These are phyloP conservation scores for Aphanomyces cochlioides DNA, from an alignment of 352 stramenopile genomes.

Conservation along the genomic window DNA sequence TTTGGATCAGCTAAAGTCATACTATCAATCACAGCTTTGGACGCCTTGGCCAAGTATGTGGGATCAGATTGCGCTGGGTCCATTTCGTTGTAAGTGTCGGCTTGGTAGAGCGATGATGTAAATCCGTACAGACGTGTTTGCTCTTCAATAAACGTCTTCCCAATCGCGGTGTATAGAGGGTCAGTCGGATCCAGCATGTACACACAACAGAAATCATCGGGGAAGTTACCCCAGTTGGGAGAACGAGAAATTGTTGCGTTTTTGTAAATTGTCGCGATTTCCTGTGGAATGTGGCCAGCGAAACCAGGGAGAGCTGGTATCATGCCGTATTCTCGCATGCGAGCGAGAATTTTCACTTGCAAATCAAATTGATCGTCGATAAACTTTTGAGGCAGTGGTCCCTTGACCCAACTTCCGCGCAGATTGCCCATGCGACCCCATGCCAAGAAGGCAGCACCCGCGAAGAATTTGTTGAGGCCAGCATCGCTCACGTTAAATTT, in stretches of 20 bases:
- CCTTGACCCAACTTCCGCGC: conserved; percentile 78
- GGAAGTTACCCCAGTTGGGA: conserved; percentile 74
- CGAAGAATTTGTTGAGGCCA: conserved; percentile 86
- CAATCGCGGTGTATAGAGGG: conserved; percentile 77
- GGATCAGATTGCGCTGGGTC: conserved; percentile 61
- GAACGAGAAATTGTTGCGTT: conserved; percentile 75
- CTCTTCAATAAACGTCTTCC: conserved; percentile 68
- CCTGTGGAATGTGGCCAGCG: conserved; percentile 81
- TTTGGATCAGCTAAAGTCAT: conserved; percentile 66
- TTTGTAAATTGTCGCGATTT: conserved; percentile 66
- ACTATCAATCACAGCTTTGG: conserved; percentile 64
- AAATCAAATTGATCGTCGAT: conserved; percentile 79
- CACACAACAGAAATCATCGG: conserved; percentile 77
- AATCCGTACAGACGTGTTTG: conserved; percentile 62
- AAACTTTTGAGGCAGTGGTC: conserved; percentile 74
- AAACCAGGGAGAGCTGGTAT: conserved; percentile 87
- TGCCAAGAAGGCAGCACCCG: conserved; percentile 80
- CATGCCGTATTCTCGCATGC: conserved; percentile 87
- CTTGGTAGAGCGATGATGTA: conserved; percentile 75
- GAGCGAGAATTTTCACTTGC: conserved; percentile 74
- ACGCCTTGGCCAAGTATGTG: conserved; percentile 44
- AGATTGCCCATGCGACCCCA: conserved; percentile 90
- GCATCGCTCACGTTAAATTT: conserved; percentile 73
- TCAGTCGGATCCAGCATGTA: conserved; percentile 81
- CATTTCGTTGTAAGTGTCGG: conserved; percentile 83